Evolutionary conservation across 2,329 filamentous ascomycete genomes (phyloP).

Genomic region (Triangularia verruculosa): DNA sequence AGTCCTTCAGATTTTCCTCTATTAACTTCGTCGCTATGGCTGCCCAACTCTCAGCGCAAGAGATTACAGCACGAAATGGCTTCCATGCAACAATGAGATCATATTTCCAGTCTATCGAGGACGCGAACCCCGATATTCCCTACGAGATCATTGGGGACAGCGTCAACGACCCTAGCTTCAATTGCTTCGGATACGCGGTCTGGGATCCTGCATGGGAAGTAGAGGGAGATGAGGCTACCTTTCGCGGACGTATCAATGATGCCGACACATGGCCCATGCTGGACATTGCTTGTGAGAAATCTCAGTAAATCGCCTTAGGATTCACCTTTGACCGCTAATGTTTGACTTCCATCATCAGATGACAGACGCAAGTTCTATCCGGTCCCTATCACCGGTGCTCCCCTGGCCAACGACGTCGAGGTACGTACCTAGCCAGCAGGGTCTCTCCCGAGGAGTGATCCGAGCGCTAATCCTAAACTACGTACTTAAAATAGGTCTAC

Average conservation of each 20-base stretch:
- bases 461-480: too few species aligned
- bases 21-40: background rate
- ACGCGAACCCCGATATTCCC: background rate
- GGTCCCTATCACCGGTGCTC: background rate
- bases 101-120: background rate
- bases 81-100: background rate
- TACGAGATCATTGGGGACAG: background rate
- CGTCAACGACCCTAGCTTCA: background rate
- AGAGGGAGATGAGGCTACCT: background rate
- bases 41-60: background rate
- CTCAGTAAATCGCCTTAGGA: too few species aligned
- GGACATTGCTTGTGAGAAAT: background rate
- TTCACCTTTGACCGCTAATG: too few species aligned
- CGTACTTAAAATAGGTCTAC: background rate
- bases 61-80: background rate
- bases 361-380: background rate
- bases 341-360: background rate
- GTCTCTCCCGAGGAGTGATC: too few species aligned
- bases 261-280: background rate
- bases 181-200: background rate
- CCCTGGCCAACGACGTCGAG: background rate
- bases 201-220: background rate
- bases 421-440: too few species aligned
- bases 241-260: background rate
- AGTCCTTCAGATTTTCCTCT: background rate